Conservation (phyloP, 108 stramenopile genomes). For the Thalassiosira profunda region DNA sequence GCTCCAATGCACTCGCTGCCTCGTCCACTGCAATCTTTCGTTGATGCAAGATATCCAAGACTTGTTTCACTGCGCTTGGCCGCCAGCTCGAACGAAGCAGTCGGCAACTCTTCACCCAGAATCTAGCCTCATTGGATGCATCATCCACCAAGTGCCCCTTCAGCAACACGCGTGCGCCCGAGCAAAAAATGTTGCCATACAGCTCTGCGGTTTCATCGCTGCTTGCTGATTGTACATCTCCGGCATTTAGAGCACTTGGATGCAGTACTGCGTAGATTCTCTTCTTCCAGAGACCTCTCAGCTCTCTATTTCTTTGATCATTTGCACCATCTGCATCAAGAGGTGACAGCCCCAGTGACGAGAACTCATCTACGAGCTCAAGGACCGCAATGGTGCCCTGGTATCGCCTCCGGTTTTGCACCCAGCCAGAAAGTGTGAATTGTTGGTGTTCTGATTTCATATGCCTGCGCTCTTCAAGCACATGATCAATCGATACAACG, state of each 20-base stretch:
- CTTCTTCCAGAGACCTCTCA: conserved; percentile 13
- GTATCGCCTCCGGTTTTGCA: conserved; percentile 76
- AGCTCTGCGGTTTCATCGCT: conserved; percentile 16
- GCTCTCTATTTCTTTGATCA: conserved; percentile 18
- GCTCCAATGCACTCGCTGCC: conserved; percentile 55
- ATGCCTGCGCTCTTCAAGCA: too few relatives aligned
- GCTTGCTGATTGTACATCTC: too few relatives aligned
- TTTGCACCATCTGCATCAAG: background rate
- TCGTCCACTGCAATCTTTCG: conserved; percentile 50
- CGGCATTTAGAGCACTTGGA: conserved; percentile 18
- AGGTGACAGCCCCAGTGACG: too few relatives aligned
- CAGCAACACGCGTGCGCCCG: conserved; percentile 47
- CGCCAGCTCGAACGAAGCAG: conserved; percentile 59
- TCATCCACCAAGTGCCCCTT: conserved; percentile 44
- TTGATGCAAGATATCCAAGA: conserved; percentile 59
- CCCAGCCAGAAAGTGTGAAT: conserved; percentile 56
- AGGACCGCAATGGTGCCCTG: conserved; percentile 56
- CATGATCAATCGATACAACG: too few relatives aligned
- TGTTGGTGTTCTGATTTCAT: too few relatives aligned
- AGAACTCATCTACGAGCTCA: conserved; percentile 54
- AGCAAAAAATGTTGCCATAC: conserved; percentile 59
- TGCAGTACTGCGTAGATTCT: conserved; percentile 36
- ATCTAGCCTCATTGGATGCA: too few relatives aligned
- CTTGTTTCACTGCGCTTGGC: conserved; percentile 45
- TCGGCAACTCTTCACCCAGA: conserved; percentile 56